These are phyloP conservation scores for Cubamyces sp. DNA, from an alignment of 768 basidiomycete genomes.

Conservation along the genomic window DNA sequence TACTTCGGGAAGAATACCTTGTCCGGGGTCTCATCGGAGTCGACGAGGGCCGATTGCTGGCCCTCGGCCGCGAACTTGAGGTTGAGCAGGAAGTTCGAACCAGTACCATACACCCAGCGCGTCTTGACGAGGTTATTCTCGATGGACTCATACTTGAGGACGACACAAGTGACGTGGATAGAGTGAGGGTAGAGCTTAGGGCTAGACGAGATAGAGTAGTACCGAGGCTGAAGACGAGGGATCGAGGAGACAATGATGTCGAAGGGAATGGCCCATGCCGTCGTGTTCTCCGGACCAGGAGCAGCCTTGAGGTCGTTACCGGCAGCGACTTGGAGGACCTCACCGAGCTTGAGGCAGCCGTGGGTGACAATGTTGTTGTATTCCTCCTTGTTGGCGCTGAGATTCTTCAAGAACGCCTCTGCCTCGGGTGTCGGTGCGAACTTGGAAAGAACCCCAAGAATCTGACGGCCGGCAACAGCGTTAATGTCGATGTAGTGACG, in stretches of 20 bases:
- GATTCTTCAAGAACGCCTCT: slow-evolving; percentile 67
- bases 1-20: slow-evolving; percentile 65
- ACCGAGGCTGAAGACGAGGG: slow-evolving; percentile 93
- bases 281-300: slow-evolving; percentile 77
- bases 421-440: slow-evolving; percentile 86
- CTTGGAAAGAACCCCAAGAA: slow-evolving; percentile 83
- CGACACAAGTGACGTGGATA: slow-evolving; percentile 94
- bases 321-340: slow-evolving; percentile 89
- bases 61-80: slow-evolving; percentile 76
- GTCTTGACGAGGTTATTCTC: slow-evolving; percentile 52
- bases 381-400: slow-evolving; percentile 87
- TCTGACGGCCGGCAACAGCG: slow-evolving; percentile 92
- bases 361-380: slow-evolving; percentile 78
- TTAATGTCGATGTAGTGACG: slow-evolving; percentile 98
- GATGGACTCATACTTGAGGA: slow-evolving; percentile 87
- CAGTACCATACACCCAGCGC: slow-evolving; percentile 86
- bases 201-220: slow-evolving; percentile 98
- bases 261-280: slow-evolving; percentile 91
- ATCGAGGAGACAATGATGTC: slow-evolving; percentile 95
- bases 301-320: slow-evolving; percentile 66
- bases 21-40: slow-evolving; percentile 40
- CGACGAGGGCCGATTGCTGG: slow-evolving; percentile 44
- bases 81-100: slow-evolving; percentile 94
- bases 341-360: slow-evolving; percentile 89
- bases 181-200: slow-evolving; percentile 88